A percentile compares a stretch with the other conserved stretches of the same genome.
phyloP scores from a whole-genome alignment of 768 basidiomycete species.

The Boletus tylopilopsis region DNA sequence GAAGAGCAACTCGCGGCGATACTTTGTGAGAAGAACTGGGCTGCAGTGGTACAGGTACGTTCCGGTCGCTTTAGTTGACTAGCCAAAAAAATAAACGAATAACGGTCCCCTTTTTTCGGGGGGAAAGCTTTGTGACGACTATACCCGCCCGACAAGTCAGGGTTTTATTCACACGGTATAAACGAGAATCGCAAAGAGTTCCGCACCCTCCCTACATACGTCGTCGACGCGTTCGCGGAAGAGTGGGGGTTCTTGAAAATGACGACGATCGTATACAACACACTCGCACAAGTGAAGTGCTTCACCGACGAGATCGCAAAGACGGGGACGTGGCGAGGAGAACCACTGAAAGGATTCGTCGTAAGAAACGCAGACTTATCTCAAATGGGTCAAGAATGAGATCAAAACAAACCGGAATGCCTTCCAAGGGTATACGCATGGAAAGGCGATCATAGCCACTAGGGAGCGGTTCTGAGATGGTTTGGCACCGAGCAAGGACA shows the following conservation, averaged over 20 bases:
- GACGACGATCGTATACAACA: slow-evolving; percentile 45
- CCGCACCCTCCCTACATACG: slow-evolving; percentile 59
- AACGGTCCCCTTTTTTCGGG: too few species aligned
- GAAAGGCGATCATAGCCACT: slow-evolving; percentile 81
- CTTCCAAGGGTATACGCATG: slow-evolving; percentile 63
- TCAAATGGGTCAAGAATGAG: slow-evolving; percentile 78
- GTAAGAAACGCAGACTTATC: slow-evolving; percentile 84
- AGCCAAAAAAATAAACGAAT: too few species aligned
- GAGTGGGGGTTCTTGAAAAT: slow-evolving; percentile 94
- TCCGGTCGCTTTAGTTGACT: background rate
- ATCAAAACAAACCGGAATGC: slow-evolving; percentile 55
- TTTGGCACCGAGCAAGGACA: slow-evolving; percentile 49
- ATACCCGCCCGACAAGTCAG: slow-evolving; percentile 78
- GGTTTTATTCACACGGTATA: slow-evolving; percentile 90
- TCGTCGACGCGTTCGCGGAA: slow-evolving; percentile 75
- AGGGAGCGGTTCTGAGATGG: slow-evolving; percentile 74
- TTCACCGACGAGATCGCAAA: slow-evolving; percentile 70
- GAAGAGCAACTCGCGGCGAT: slow-evolving; percentile 69
- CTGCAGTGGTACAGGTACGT: slow-evolving; percentile 88
- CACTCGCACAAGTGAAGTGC: slow-evolving; percentile 60
- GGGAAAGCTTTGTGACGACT: slow-evolving; percentile 91
- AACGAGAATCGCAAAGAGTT: slow-evolving; percentile 70
- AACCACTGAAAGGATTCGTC: slow-evolving; percentile 91
- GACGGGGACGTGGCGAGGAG: slow-evolving; percentile 76
- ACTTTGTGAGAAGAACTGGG: slow-evolving; percentile 82